Conservation (phyloP, 495 filamentous ascomycete species). For the Polyplosphaeria fusca region DNA sequence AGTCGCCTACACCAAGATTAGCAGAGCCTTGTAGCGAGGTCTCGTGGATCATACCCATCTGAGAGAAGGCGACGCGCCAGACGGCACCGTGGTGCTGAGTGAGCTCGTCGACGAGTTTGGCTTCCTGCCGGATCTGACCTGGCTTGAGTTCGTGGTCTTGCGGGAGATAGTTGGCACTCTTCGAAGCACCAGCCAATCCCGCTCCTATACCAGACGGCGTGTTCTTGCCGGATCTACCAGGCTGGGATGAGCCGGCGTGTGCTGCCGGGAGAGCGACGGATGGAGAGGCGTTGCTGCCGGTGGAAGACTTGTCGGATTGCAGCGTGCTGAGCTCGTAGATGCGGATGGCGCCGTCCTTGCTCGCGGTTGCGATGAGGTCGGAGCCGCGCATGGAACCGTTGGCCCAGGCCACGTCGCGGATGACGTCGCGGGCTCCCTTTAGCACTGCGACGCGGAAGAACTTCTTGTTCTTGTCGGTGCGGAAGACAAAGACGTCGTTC, state of each 20-base stretch:
- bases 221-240: constrained; percentile 18
- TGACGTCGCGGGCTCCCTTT: constrained; percentile 63
- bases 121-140: constrained; percentile 41
- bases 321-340: constrained; percentile 74
- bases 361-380: constrained; percentile 87
- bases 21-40: background rate
- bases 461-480: constrained; percentile 59
- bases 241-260: constrained; percentile 5
- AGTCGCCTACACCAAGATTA: constrained; percentile 30
- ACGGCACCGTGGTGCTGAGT: constrained; percentile 40
- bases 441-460: constrained; percentile 82
- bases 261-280: constrained; percentile 13
- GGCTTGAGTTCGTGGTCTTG: constrained; percentile 26
- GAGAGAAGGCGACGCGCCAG: constrained; percentile 43
- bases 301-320: constrained; percentile 13
- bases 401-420: constrained; percentile 93
- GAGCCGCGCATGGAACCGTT: constrained; percentile 80
- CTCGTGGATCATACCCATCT: constrained; percentile 33
- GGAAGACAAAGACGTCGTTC: constrained; percentile 73
- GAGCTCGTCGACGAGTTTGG: constrained; percentile 41
- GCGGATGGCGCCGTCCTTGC: constrained; percentile 83
- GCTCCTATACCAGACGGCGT: constrained; percentile 48
- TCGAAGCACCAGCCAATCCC: constrained; percentile 52
- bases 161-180: constrained; percentile 4
- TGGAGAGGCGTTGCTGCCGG: constrained; percentile 18